phyloP scores from a whole-genome alignment of 2,329 filamentous ascomycete species.

The Aurifilum marmelostoma region DNA sequence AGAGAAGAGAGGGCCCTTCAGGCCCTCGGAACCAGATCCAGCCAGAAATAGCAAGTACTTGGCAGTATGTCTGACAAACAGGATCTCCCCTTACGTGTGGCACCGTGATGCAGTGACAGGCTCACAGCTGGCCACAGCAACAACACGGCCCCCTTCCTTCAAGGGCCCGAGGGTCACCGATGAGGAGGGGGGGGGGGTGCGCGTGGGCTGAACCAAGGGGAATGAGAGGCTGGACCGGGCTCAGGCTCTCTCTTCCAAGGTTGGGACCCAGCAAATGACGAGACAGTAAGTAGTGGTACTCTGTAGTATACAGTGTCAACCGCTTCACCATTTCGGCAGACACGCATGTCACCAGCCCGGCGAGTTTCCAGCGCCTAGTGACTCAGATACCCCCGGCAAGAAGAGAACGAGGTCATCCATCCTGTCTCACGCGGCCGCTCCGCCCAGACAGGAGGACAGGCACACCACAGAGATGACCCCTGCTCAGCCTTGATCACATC shows the following conservation, averaged over 20 bases:
- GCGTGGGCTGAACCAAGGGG: not conserved
- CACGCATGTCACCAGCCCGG: not conserved
- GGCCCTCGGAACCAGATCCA: not conserved
- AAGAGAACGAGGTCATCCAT: not conserved
- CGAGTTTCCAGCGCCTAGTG: not conserved
- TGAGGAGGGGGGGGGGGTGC: too few relatives aligned
- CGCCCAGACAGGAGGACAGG: not conserved
- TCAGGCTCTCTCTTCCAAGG: not conserved
- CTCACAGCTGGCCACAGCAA: constrained; percentile 2
- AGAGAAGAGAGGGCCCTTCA: not conserved
- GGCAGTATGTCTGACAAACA: not conserved
- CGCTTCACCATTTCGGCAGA: not conserved
- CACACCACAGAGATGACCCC: constrained; percentile 1
- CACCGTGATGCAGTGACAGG: constrained; percentile 14
- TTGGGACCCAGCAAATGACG: not conserved
- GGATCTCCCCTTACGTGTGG: constrained; percentile 11
- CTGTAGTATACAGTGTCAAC: not conserved
- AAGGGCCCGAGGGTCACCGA: not conserved
- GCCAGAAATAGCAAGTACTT: not conserved
- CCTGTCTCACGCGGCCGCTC: constrained; percentile 5
- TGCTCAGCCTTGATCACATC: constrained; percentile 7
- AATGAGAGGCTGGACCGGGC: not conserved
- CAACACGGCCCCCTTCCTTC: too few relatives aligned
- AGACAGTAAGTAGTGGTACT: not conserved
- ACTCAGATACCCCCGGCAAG: not conserved